A percentile compares a stretch with the other conserved stretches of the same genome.
These are phyloP conservation scores for Coemansia sp. DNA, from an alignment of 371 early-diverging fungal genomes.

Conservation along the genomic window DNA sequence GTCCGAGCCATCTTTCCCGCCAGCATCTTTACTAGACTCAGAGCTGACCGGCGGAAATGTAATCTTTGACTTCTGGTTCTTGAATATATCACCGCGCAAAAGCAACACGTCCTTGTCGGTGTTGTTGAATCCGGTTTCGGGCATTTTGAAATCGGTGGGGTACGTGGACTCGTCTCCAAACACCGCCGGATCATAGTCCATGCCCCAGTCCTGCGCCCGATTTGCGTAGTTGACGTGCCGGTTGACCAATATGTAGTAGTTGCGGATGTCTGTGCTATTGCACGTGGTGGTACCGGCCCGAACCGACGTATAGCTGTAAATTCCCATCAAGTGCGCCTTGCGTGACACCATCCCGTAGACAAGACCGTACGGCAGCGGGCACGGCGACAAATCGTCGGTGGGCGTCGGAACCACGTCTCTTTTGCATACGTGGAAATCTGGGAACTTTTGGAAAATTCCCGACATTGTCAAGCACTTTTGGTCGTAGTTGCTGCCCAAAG, in stretches of 20 bases:
- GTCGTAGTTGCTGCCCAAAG: neutral
- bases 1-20: neutral
- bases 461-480: neutral
- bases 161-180: too few relatives aligned
- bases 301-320: constrained; percentile 17
- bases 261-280: neutral
- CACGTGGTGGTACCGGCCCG: neutral
- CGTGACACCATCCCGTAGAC: neutral
- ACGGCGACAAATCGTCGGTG: neutral
- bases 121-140: too few relatives aligned
- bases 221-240: too few relatives aligned
- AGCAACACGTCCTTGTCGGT: too few relatives aligned
- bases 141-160: too few relatives aligned
- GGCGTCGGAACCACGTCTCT: neutral
- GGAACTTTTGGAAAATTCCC: neutral
- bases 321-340: constrained; percentile 9
- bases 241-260: neutral
- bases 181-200: too few relatives aligned
- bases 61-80: neutral
- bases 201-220: too few relatives aligned
- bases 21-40: neutral
- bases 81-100: neutral
- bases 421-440: neutral
- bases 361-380: neutral
- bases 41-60: neutral